Evolutionary conservation across 768 basidiomycete genomes (phyloP).

Genomic region (Rhodotorula babjevae): DNA sequence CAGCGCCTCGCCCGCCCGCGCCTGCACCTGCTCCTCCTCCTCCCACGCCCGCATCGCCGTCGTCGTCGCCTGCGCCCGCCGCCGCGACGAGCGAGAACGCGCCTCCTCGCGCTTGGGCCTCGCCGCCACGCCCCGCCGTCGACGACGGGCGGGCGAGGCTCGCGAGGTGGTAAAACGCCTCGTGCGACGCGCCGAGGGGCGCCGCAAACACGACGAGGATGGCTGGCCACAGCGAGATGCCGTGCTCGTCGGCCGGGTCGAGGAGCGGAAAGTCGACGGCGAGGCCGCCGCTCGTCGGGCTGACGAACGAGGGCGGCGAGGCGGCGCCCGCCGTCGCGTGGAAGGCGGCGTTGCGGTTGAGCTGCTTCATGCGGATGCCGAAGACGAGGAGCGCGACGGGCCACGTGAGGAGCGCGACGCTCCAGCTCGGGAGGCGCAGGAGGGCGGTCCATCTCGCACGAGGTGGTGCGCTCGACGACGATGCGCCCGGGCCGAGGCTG

Average conservation of each 20-base stretch:
- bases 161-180: constrained; percentile 37
- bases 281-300: too few relatives aligned
- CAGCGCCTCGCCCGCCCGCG: not conserved
- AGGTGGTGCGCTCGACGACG: too few relatives aligned
- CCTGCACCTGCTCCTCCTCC: too few relatives aligned
- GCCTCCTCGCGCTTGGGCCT: not conserved
- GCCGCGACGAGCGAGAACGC: not conserved
- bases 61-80: not conserved
- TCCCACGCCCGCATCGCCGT: not conserved
- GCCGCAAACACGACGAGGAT: constrained; percentile 38
- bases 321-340: too few relatives aligned
- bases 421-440: constrained; percentile 7
- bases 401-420: constrained; percentile 31
- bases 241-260: not conserved
- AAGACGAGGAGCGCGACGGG: constrained; percentile 41
- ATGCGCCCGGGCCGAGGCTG: too few relatives aligned
- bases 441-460: constrained; percentile 23
- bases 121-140: not conserved
- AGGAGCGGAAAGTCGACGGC: not conserved
- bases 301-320: not conserved
- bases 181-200: constrained; percentile 19
- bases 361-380: constrained; percentile 33
- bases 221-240: constrained; percentile 32
- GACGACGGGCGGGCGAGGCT: constrained; percentile 25
- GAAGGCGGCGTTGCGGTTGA: not conserved